Base-by-base conservation (phyloP, 495 filamentous ascomycete genomes). In the Talaromyces liani region DNA sequence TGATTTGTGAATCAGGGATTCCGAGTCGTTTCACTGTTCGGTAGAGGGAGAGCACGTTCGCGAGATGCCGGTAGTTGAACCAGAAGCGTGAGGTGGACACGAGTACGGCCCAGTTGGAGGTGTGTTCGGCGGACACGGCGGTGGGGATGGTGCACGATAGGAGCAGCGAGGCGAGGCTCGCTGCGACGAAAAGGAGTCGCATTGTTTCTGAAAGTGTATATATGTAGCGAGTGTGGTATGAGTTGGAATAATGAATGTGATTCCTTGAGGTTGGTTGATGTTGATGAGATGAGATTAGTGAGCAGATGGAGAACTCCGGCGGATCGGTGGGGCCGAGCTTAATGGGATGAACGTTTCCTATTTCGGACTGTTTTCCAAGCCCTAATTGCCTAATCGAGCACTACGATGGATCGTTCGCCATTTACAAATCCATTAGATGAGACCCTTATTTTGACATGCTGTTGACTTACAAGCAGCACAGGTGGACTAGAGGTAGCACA, bases 41-140 rank as follows among this genome's bases (percentile, higher is more conserved):
- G 80, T 98, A 98, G 59, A 98, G 85, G 58, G 94, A 97, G 58
- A 98, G 87, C 58, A 96, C 93, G 80, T 98, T 98, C 71, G 95
- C 93, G 41, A 98, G 87, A 71, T 98, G 94, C 49, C 94, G 90
- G 79, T 98, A 98, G 79, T 98, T 98, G 85, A 98, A 98, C 94
- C 94, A 98, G 81, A 98, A 98, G 63, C 94, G 89, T 7, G 95
- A 98, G n/a, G 94, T 98, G 54, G 89, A 93, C 39, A 98, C 94
- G 7, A 98, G 87, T 55, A 98, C 94, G 3, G 94, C 94, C 95
- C 95, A 98, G 73, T 98, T 98, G 66, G 90, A 96, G 1, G 95
- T 98, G 75, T 98, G 94, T 64, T 94, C 90, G 22, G 45, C 60
- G 12, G n/a, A 8, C 1, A 61, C 59, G 3, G n/a, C 24, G 14